Evolutionary conservation across 2,329 filamentous ascomycete species (phyloP).

Genomic region (Paradendryphiella salina): DNA sequence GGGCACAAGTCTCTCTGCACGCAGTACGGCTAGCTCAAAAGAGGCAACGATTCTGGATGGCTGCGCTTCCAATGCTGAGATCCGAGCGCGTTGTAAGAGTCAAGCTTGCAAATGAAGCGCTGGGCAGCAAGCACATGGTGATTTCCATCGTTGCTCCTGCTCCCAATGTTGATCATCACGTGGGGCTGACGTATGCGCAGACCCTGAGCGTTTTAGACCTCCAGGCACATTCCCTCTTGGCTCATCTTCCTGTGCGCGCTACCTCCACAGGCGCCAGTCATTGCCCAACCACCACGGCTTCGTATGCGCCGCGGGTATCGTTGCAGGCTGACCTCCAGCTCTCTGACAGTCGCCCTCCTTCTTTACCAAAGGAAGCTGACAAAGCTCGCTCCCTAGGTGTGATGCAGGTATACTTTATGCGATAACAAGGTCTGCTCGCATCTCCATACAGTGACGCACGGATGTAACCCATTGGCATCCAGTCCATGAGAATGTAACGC

Average conservation of each 20-base stretch:
- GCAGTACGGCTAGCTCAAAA: not conserved
- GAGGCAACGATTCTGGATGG: not conserved
- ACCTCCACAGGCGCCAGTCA: not conserved
- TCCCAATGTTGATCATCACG: slow-evolving; percentile 11
- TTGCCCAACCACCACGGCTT: slow-evolving; percentile 4
- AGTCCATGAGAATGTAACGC: not conserved
- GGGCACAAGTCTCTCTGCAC: not conserved
- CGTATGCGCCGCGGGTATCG: not conserved
- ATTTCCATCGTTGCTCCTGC: slow-evolving; percentile 2
- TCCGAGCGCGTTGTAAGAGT: not conserved
- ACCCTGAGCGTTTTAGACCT: slow-evolving; percentile 9
- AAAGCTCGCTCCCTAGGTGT: not conserved
- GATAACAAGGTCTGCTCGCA: not conserved
- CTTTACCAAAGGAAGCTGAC: not conserved
- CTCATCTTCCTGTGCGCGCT: slow-evolving; percentile 7
- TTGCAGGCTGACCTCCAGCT: not conserved
- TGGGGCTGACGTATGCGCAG: slow-evolving; percentile 16
- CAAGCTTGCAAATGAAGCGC: not conserved
- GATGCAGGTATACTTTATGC: not conserved
- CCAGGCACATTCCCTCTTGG: slow-evolving; percentile 5
- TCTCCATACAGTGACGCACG: not conserved
- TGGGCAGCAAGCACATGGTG: slow-evolving; percentile 1
- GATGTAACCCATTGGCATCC: not conserved
- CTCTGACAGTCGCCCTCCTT: not conserved
- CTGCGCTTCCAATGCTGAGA: not conserved